Percentiles rank a stretch among this genome's conserved stretches.
These are phyloP conservation scores for Angomonas deanei DNA, from an alignment of 208 protist genomes.

Conservation along the genomic window DNA sequence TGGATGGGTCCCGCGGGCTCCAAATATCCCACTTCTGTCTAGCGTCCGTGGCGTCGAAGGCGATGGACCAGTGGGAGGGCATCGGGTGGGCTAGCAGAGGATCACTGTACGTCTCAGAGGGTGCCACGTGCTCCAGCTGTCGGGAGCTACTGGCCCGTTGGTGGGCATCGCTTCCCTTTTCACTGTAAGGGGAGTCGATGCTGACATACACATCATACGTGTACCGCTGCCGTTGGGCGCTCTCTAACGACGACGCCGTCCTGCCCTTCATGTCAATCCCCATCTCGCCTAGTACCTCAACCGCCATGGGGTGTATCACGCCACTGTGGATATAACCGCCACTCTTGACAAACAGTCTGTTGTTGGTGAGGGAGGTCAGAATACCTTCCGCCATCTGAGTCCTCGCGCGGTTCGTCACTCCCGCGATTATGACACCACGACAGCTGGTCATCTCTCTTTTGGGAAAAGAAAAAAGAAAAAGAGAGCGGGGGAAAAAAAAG, in stretches of 20 bases:
- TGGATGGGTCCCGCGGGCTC: slow-evolving; percentile 79
- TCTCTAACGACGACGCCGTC: slow-evolving; percentile 45
- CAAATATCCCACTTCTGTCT: slow-evolving; percentile 66
- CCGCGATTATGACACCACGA: slow-evolving; percentile 73
- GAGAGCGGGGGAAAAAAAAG: not conserved
- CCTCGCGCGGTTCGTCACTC: slow-evolving; percentile 60
- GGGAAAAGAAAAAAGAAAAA: no score
- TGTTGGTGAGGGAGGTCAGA: slow-evolving; percentile 41
- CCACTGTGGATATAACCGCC: slow-evolving; percentile 50
- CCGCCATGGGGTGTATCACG: slow-evolving; percentile 57
- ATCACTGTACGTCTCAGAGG: slow-evolving; percentile 13
- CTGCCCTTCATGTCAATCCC: slow-evolving; percentile 49
- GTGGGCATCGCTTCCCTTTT: not conserved
- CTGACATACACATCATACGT: slow-evolving; percentile 86
- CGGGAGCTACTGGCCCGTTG: not conserved
- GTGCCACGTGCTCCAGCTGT: slow-evolving; percentile 2
- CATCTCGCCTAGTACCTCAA: slow-evolving; percentile 42
- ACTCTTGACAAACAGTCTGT: slow-evolving; percentile 65
- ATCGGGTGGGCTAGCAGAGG: slow-evolving; percentile 42
- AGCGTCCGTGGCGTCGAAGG: slow-evolving; percentile 52
- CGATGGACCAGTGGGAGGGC: slow-evolving; percentile 74
- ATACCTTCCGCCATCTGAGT: slow-evolving; percentile 86
- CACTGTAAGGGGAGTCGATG: slow-evolving; percentile 53
- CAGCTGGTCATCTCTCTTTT: slow-evolving; percentile 45
- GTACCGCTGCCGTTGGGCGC: slow-evolving; percentile 44